Base-by-base conservation (phyloP, 768 basidiomycete genomes). In the Candolleomyces eurysporus region DNA sequence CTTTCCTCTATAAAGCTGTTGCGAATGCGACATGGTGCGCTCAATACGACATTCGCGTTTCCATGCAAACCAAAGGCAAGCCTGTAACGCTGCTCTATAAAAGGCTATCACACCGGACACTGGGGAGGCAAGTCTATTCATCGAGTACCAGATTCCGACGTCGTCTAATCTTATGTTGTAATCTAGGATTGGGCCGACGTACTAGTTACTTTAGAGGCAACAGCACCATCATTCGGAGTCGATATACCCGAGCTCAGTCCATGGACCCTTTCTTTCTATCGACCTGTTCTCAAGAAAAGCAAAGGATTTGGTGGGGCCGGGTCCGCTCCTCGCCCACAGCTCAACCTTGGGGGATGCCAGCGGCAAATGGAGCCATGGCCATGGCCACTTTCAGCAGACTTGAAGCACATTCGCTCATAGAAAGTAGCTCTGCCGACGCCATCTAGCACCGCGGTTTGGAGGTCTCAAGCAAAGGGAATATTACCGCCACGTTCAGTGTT, bases 121-220 rank as follows among this genome's bases (percentile, higher is more conserved):
- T 7, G 79, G 79, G 36, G 80, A 82, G 69, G 79, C 76, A 59
- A 26, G 69, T 26, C 14, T 10, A 6, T 26, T 22, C 56, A 45
- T 48, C n/a, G 9, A 16, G 14, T 58, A 26, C 8, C 32, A n/a
- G 26, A 4, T n/a, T n/a, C 45, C 43, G 5, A 32, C 7, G 21
- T 50, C 6, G 16, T 39, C 36, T 36, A 36, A 36, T 11, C 36
- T 36, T 5, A 11, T 7, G 11, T 8, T 36, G 11, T 5, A 7
- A 36, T 11, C 6, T 10, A 81, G 77, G 71, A 75, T 48, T 83
- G 79, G 80, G 67, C 67, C 0, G 74, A 82, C 59, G 75, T 79
- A 2, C 70, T 75, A 2, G 65, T 81, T 3, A 76, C 73, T 0
- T 75, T 82, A 10, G 79, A 82, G 64, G 82, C 80, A 0, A 73